Percentiles rank a stretch among this genome's conserved stretches.
phyloP scores from a whole-genome alignment of 176 grass and related monocot species.

The Phoenix dactylifera region DNA sequence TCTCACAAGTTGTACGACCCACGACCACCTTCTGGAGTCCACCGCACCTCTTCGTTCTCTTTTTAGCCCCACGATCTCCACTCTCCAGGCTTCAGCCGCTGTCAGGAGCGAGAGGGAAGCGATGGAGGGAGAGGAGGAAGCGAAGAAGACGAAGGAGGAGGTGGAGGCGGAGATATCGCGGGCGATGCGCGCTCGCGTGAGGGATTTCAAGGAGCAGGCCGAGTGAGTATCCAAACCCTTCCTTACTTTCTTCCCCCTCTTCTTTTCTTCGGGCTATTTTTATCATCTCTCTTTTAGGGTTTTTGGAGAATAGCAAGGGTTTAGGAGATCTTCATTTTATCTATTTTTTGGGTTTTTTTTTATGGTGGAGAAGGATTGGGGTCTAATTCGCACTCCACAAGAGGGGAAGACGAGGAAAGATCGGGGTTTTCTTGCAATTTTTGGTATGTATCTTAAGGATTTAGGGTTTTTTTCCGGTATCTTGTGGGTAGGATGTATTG shows the following conservation, averaged over 20 bases:
- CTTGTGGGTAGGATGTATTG: no score
- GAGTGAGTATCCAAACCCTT: constrained; percentile 31
- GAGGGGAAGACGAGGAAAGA: no score
- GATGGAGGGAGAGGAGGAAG: constrained; percentile 9
- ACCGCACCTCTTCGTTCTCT: no score
- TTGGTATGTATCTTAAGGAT: no score
- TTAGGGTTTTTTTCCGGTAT: no score
- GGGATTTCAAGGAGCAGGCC: constrained; percentile 74
- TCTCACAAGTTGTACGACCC: no score
- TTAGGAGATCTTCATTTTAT: background rate
- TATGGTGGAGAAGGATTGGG: no score
- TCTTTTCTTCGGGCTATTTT: background rate
- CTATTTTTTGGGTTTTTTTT: background rate
- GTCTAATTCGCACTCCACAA: no score
- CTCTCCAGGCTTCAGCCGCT: no score
- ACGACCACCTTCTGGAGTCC: no score
- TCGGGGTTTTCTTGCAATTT: no score
- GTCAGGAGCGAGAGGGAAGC: constrained; percentile 7
- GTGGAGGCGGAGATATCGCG: constrained; percentile 56
- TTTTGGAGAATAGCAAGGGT: background rate
- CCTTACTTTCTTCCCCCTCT: background rate
- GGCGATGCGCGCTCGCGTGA: constrained; percentile 46
- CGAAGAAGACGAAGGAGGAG: constrained; percentile 20
- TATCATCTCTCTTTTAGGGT: background rate
- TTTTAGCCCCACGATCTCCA: no score